These are phyloP conservation scores for Carex parvula DNA, from an alignment of 176 grass and related monocot genomes.

Conservation along the genomic window DNA sequence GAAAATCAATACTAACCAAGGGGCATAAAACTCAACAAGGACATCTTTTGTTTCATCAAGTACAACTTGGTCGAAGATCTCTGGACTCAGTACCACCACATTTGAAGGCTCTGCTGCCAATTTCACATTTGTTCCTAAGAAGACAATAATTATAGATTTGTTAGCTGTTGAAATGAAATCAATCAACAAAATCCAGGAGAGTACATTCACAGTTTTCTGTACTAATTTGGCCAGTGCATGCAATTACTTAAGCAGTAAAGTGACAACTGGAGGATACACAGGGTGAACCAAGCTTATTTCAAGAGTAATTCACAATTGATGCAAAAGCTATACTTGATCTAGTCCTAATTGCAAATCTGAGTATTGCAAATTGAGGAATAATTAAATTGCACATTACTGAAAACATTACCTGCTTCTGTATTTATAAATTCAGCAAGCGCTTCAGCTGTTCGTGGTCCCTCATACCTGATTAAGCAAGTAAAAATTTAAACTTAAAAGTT, in stretches of 20 bases:
- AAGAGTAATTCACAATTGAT: neutral
- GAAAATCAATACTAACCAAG: constrained; percentile 59
- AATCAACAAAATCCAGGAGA: neutral
- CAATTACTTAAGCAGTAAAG: neutral
- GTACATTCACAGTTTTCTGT: neutral
- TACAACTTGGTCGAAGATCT: constrained; percentile 73
- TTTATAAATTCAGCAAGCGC: constrained; percentile 86
- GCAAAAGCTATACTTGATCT: neutral
- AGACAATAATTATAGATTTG: constrained; percentile 2
- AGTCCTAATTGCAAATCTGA: neutral
- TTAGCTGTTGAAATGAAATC: neutral
- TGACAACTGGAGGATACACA: neutral
- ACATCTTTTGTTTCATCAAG: constrained; percentile 98
- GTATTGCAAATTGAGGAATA: neutral
- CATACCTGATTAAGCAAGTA: constrained; percentile 52
- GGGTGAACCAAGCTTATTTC: neutral
- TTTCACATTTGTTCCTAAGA: constrained; percentile 92
- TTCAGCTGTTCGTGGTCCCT: constrained; percentile 70
- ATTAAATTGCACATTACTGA: neutral
- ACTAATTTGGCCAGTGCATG: neutral
- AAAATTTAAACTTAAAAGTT: neutral
- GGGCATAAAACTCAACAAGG: constrained; percentile 98
- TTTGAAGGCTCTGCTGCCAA: constrained; percentile 66
- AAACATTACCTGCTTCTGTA: constrained; percentile 73
- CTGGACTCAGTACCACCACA: constrained; percentile 61